Evolutionary conservation across 257 asterid genomes (phyloP).

Genomic region (Salvia rosmarinus): DNA sequence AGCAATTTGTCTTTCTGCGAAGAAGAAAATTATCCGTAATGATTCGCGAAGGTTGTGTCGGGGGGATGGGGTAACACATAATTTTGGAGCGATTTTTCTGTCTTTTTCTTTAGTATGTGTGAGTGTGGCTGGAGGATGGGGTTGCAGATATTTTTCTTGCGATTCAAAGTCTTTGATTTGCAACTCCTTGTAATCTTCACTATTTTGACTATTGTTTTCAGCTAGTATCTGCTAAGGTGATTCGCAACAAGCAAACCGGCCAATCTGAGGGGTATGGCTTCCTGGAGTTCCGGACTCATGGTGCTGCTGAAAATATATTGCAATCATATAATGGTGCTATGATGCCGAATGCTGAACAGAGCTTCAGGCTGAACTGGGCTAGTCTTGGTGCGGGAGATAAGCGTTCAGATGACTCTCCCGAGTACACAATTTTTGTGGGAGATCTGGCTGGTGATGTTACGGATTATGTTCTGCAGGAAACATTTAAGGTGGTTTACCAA

Average conservation of each 20-base stretch:
- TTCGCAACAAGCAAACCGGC: slow-evolving; percentile 69
- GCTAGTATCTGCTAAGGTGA: slow-evolving; percentile 71
- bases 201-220: slow-evolving; percentile 37
- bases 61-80: neutral
- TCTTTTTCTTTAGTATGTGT: neutral
- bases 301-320: slow-evolving; percentile 66
- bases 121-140: neutral
- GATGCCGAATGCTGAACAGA: slow-evolving; percentile 73
- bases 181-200: neutral
- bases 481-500: slow-evolving; percentile 60
- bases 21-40: neutral
- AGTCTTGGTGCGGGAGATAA: slow-evolving; percentile 77
- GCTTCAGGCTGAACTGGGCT: slow-evolving; percentile 83
- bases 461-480: slow-evolving; percentile 68
- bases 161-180: neutral
- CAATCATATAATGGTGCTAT: slow-evolving; percentile 65
- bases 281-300: slow-evolving; percentile 69
- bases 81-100: neutral
- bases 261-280: slow-evolving; percentile 93
- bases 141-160: neutral
- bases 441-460: slow-evolving; percentile 91
- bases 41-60: neutral
- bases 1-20: no score
- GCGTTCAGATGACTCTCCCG: slow-evolving; percentile 75
- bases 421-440: slow-evolving; percentile 80